Percentiles rank a stretch among this genome's conserved stretches.
These are phyloP conservation scores for Pseudocercospora vitis DNA, from an alignment of 2,329 filamentous ascomycete species.

Conservation along the genomic window DNA sequence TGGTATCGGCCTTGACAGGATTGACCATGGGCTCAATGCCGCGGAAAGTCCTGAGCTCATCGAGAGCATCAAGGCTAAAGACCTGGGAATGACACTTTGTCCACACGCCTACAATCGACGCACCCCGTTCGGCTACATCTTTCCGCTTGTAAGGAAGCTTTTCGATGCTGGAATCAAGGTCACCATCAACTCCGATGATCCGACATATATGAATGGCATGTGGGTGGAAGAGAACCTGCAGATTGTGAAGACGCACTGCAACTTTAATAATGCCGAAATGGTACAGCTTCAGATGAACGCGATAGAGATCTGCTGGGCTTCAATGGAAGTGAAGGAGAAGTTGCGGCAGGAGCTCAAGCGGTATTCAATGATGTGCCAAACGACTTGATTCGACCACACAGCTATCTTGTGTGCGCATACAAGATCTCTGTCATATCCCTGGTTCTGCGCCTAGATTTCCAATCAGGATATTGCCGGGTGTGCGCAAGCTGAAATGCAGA, in stretches of 20 bases:
- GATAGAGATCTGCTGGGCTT: slow-evolving; percentile 52
- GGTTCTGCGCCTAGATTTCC: too few species aligned
- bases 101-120: slow-evolving; percentile 45
- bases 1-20: slow-evolving; percentile 40
- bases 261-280: slow-evolving; percentile 46
- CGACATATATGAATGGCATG: slow-evolving; percentile 52
- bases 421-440: too few species aligned
- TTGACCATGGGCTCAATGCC: slow-evolving; percentile 48
- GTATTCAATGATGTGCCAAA: not conserved
- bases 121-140: slow-evolving; percentile 44
- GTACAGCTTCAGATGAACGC: slow-evolving; percentile 45
- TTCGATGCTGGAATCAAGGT: slow-evolving; percentile 49
- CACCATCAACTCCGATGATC: slow-evolving; percentile 52
- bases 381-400: too few species aligned
- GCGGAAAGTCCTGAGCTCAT: slow-evolving; percentile 40
- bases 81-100: slow-evolving; percentile 46
- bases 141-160: slow-evolving; percentile 48
- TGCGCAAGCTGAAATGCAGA: too few species aligned
- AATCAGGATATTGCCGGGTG: too few species aligned
- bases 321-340: slow-evolving; percentile 39
- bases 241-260: slow-evolving; percentile 46
- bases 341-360: slow-evolving; percentile 14
- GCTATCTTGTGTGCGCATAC: too few species aligned
- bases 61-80: slow-evolving; percentile 34
- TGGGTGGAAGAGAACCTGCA: slow-evolving; percentile 53